Conservation (phyloP, 805 yeast species). For the Diddensiella transvaalensis region DNA sequence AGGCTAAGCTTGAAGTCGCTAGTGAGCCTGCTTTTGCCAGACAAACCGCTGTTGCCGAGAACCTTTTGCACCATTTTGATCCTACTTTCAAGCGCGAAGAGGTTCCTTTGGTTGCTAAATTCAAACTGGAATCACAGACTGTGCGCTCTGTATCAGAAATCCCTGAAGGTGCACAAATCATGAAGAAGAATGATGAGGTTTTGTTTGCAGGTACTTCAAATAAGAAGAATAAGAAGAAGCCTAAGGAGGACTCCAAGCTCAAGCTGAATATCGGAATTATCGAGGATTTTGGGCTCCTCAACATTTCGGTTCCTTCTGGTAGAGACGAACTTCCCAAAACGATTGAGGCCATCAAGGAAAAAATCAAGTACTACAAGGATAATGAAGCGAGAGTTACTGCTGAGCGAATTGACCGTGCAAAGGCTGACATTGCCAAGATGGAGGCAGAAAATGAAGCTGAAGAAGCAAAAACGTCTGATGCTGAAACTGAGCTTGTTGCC, state of each 20-base stretch:
- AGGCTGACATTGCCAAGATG: constrained; percentile 68
- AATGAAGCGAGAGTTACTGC: constrained; percentile 81
- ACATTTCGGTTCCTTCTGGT: constrained; percentile 73
- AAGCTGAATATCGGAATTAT: constrained; percentile 78
- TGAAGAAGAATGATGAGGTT: constrained; percentile 59
- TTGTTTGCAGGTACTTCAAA: constrained; percentile 55
- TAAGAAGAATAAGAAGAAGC: constrained; percentile 51
- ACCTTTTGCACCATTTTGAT: constrained; percentile 69
- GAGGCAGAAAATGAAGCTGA: constrained; percentile 32
- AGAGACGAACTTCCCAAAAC: constrained; percentile 66
- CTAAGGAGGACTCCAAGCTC: constrained; percentile 42
- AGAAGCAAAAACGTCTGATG: constrained; percentile 6
- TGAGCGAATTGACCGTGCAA: constrained; percentile 69
- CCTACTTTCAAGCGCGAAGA: constrained; percentile 63
- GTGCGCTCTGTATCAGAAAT: constrained; percentile 43
- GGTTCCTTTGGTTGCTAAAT: constrained; percentile 27
- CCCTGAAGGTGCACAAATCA: constrained; percentile 60
- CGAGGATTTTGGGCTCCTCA: constrained; percentile 69
- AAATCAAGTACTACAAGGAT: constrained; percentile 61
- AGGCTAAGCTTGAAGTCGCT: constrained; percentile 67
- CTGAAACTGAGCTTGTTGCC: constrained; percentile 14
- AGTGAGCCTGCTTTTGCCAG: constrained; percentile 73
- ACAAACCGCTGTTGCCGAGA: constrained; percentile 75
- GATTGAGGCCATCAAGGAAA: constrained; percentile 63
- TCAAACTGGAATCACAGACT: constrained; percentile 31